These are phyloP conservation scores for Trichosporon ovoides DNA, from an alignment of 1,284 basidiomycete species.

Conservation along the genomic window DNA sequence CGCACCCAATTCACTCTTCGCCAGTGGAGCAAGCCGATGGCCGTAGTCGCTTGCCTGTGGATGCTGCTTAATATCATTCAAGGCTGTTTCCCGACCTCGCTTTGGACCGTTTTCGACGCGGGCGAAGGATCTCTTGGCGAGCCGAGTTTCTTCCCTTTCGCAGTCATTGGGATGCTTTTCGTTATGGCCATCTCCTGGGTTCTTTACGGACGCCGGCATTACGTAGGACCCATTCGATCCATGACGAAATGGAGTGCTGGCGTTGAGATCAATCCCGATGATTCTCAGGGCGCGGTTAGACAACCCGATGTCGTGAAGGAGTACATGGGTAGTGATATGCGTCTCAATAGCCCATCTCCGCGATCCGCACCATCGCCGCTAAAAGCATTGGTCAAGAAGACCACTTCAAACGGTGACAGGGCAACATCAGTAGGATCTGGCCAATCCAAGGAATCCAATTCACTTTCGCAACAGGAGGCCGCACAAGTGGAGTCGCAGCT, in stretches of 20 bases:
- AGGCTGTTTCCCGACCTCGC: neutral
- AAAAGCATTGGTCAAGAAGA: neutral
- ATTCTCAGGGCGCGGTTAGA: neutral
- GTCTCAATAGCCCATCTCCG: neutral
- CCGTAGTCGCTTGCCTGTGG: neutral
- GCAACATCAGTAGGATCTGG: neutral
- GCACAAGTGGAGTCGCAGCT: slow-evolving; percentile 6
- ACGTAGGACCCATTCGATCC: slow-evolving; percentile 42
- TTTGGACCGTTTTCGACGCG: neutral
- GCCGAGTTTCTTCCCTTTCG: slow-evolving; percentile 4
- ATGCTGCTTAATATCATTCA: neutral
- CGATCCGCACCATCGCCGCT: neutral
- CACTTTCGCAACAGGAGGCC: neutral
- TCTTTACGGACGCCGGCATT: slow-evolving; percentile 23
- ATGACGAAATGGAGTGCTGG: slow-evolving; percentile 47
- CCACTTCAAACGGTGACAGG: neutral
- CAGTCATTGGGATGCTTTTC: neutral
- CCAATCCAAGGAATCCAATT: neutral
- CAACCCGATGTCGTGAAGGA: neutral
- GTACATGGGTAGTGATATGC: neutral
- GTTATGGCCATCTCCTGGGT: slow-evolving; percentile 2
- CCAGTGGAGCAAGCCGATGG: slow-evolving; percentile 1
- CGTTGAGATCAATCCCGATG: slow-evolving; percentile 33
- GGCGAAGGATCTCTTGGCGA: neutral
- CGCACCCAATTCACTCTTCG: slow-evolving; percentile 1